Percentiles rank a stretch among this genome's conserved stretches.
phyloP scores from a whole-genome alignment of 495 filamentous ascomycete species.

The Aspergillus diversus region DNA sequence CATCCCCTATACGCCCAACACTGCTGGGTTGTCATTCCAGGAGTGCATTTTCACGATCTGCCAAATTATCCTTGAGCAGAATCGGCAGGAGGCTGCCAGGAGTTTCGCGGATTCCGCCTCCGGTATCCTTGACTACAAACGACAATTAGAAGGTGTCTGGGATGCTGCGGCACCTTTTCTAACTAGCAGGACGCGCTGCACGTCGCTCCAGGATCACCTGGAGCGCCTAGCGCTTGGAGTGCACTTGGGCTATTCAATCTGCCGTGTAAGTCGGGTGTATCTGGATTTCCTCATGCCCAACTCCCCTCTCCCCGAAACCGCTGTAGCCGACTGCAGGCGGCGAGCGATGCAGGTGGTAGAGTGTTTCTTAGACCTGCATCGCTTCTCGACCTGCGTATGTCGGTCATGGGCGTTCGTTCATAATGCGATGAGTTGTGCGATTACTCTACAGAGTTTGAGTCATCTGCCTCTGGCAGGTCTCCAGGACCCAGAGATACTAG shows the following conservation, averaged over 20 bases:
- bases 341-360: constrained; percentile 22
- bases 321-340: neutral
- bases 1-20: constrained; percentile 35
- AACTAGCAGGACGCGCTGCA: constrained; percentile 42
- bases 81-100: constrained; percentile 7
- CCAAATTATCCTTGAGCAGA: constrained; percentile 34
- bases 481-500: neutral
- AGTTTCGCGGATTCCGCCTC: constrained; percentile 28
- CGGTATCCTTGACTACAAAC: constrained; percentile 39
- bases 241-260: constrained; percentile 28
- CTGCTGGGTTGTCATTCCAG: constrained; percentile 28
- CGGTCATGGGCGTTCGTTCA: constrained; percentile 32
- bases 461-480: neutral
- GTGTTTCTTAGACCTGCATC: constrained; percentile 29
- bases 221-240: constrained; percentile 48
- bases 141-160: constrained; percentile 43
- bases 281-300: constrained; percentile 3
- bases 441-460: constrained; percentile 21
- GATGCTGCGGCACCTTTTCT: constrained; percentile 47
- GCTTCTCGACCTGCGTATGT: constrained; percentile 22
- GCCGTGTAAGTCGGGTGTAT: constrained; percentile 21
- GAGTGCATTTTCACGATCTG: constrained; percentile 43
- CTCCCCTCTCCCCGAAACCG: neutral
- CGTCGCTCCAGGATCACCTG: constrained; percentile 46
- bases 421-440: constrained; percentile 30